Evolutionary conservation across 768 basidiomycete species (phyloP).

Genomic region (Naganishia vishniacii): DNA sequence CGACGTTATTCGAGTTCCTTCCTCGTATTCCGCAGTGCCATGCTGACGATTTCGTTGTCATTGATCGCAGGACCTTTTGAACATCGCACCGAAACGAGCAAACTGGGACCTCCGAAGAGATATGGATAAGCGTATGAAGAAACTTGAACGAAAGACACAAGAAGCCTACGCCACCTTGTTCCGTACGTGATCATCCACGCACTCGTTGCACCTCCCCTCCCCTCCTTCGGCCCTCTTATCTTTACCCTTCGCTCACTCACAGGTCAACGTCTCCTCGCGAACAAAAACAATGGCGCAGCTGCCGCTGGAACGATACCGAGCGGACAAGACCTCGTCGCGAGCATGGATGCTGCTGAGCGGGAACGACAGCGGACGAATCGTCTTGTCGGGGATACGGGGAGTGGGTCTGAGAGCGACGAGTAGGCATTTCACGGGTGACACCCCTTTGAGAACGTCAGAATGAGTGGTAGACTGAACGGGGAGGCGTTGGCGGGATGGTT

Average conservation of each 20-base stretch:
- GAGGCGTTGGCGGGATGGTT: no score
- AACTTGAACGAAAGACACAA: conserved; percentile 83
- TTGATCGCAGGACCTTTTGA: conserved; percentile 50
- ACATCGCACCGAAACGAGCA: conserved; percentile 66
- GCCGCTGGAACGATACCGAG: conserved; percentile 8
- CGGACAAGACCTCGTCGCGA: conserved; percentile 11
- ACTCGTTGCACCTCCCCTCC: background rate
- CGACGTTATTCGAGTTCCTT: background rate
- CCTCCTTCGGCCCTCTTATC: background rate
- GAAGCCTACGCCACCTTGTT: conserved; percentile 89
- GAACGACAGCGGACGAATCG: background rate
- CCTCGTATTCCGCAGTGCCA: background rate
- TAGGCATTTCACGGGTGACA: no score
- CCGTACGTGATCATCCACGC: conserved; percentile 56
- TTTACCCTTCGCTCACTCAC: background rate
- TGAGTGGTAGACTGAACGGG: no score
- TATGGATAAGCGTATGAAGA: conserved; percentile 70
- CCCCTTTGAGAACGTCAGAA: no score
- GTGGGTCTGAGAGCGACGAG: background rate
- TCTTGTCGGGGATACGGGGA: background rate
- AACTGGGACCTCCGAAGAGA: conserved; percentile 74
- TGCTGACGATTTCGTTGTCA: no score
- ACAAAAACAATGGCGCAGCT: conserved; percentile 4
- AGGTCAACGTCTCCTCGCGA: conserved; percentile 15
- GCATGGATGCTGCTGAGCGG: conserved; percentile 15